Percentiles rank a stretch among this genome's conserved stretches.
phyloP scores from a whole-genome alignment of 2,329 filamentous ascomycete genomes.

The Helminthosporium solani region DNA sequence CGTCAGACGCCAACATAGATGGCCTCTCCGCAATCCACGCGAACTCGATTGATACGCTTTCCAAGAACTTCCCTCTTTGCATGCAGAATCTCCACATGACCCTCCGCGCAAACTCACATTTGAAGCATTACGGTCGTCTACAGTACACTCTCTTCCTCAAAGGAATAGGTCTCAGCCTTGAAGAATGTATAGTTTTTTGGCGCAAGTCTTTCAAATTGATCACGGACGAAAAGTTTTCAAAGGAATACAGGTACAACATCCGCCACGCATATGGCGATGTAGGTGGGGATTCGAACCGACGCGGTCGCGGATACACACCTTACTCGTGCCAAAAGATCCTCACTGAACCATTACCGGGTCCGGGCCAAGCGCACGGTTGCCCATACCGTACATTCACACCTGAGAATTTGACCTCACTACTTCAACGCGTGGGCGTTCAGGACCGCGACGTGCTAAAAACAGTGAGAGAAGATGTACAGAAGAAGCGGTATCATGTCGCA shows the following conservation, averaged over 20 bases:
- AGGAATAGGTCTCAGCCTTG: conserved; percentile 86
- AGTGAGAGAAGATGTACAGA: conserved; percentile 85
- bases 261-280: conserved; percentile 95
- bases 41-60: conserved; percentile 70
- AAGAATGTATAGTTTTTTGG: conserved; percentile 93
- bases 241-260: conserved; percentile 96
- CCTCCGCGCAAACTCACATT: conserved; percentile 80
- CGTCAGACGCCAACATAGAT: conserved; percentile 72
- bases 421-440: conserved; percentile 75
- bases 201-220: conserved; percentile 79
- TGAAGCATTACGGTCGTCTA: conserved; percentile 89
- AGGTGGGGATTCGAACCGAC: conserved; percentile 83
- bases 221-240: conserved; percentile 93
- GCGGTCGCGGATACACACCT: conserved; percentile 83
- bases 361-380: conserved; percentile 91
- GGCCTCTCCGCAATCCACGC: conserved; percentile 62
- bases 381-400: conserved; percentile 89
- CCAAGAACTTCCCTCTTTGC: conserved; percentile 83
- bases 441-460: conserved; percentile 76
- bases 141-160: conserved; percentile 98
- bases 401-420: conserved; percentile 77
- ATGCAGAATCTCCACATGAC: conserved; percentile 90
- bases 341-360: conserved; percentile 80
- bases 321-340: conserved; percentile 95
- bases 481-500: conserved; percentile 87